Evolutionary conservation across 2,329 filamentous ascomycete genomes (phyloP), one percentile per base, ranked within the genome.

Genomic region (Colletotrichum navitas): DNA sequence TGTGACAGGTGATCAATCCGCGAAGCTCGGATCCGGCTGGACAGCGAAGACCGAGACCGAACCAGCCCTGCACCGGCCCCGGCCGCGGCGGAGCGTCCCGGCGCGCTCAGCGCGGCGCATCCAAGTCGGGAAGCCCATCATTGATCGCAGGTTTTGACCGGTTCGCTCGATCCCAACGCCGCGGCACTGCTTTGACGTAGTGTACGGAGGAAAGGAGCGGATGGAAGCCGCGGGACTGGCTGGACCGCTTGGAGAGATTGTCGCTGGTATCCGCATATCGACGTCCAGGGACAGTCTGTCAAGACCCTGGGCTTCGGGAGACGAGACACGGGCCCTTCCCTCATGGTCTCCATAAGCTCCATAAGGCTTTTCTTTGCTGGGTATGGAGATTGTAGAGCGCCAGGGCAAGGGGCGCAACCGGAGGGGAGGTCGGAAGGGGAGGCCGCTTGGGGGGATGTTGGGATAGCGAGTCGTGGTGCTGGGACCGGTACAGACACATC

Each of bases 351-450:
- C 59, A 63, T 55, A 45, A 45, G 43, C 43, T 45, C 43, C 43
- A 45, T 11, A 68, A 36, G 65, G 68, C 68, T 63, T 71, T 59
- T 63, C 59, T 65, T 71, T 59, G 68, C 59, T 65, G 52, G 43
- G 10, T 32, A 68, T 63, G 52, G 43, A 47, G 45, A 51, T 63
- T 47, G 26, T 54, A 54, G 45, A 54, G 65, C 39, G 52, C 55
- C 61, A 24, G 12, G 32, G 59, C n/a, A n/a, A 41, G 68, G 54
- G 59, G 36, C 39, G 45, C 24, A n/a, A 32, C 63, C 32, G 63
- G 26, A 43, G 60, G 10, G 51, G 4, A 29, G 29, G 29, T 2
- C 29, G 29, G 2, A 29, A 29, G 29, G 29, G 1, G 14, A 14
- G 39, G 39, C 11, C 11, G 39, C 58, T 29, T 45, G 59, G 49